Percentiles rank a stretch among this genome's conserved stretches.
Conservation (phyloP, 1,284 basidiomycete genomes). For the Tylopilus sp. region DNA sequence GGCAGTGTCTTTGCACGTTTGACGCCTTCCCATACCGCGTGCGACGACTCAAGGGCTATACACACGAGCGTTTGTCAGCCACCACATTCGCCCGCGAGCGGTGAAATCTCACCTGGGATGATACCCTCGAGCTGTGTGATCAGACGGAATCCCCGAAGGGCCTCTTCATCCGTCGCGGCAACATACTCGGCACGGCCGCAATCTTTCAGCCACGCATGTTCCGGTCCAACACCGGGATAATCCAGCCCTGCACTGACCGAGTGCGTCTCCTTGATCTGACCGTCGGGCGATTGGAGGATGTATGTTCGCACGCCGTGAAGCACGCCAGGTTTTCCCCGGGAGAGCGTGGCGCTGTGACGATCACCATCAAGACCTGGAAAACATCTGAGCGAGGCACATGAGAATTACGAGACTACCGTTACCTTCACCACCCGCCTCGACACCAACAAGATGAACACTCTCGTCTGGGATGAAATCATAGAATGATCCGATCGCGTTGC, state of each 20-base stretch:
- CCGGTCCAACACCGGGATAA: constrained; percentile 2
- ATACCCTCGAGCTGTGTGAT: constrained; percentile 9
- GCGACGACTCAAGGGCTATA: constrained; percentile 3
- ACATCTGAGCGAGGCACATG: not conserved
- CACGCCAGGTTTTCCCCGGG: constrained; percentile 1
- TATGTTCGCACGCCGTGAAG: constrained; percentile 5
- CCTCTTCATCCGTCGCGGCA: constrained; percentile 4
- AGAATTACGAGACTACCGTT: not conserved
- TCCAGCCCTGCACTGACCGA: constrained; percentile 1
- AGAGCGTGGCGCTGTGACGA: constrained; percentile 4
- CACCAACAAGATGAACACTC: not conserved
- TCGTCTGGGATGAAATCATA: constrained; percentile 3
- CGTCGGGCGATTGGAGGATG: not conserved
- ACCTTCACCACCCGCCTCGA: constrained; percentile 7
- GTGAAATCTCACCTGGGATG: constrained; percentile 1
- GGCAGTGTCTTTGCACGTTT: not conserved
- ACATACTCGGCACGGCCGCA: constrained; percentile 3
- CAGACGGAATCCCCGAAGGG: not conserved
- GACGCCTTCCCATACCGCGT: constrained; percentile 5
- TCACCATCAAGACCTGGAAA: constrained; percentile 1
- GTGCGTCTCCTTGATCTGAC: constrained; percentile 1
- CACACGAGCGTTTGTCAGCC: not conserved
- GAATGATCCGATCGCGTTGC: constrained; percentile 7
- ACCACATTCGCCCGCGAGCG: too few relatives aligned
- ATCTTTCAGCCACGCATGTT: constrained; percentile 4